Evolutionary conservation across 331 rosid genomes (phyloP).

Genomic region (Rosa hybrid): DNA sequence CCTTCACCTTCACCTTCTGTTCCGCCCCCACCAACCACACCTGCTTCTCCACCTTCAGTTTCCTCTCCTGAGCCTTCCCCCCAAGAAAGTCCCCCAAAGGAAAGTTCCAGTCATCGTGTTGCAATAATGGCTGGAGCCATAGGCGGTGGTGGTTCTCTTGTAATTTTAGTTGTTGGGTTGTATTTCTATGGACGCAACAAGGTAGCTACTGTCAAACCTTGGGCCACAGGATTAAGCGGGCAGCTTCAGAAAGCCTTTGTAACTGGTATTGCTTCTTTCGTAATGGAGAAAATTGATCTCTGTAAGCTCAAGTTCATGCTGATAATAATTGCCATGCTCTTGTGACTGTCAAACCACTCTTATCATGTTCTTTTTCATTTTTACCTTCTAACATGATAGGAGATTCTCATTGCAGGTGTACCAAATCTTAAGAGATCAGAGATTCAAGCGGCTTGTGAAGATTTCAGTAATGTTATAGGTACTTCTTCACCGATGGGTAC

Average conservation of each 20-base stretch:
- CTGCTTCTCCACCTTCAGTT: constrained; percentile 24
- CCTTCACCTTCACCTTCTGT: constrained; percentile 7
- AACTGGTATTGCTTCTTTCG: constrained; percentile 57
- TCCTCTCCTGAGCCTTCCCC: not conserved
- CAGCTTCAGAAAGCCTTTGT: constrained; percentile 95
- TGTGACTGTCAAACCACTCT: not conserved
- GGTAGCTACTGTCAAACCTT: constrained; percentile 80
- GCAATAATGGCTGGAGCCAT: constrained; percentile 44
- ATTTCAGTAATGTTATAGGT: constrained; percentile 90
- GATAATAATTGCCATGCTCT: constrained; percentile 8
- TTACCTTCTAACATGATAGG: constrained; percentile 8
- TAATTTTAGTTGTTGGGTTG: constrained; percentile 31
- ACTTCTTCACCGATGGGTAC: constrained; percentile 66
- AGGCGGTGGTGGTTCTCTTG: constrained; percentile 51
- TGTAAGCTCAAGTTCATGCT: not conserved
- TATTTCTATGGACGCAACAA: constrained; percentile 59
- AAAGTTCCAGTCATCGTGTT: constrained; percentile 1
- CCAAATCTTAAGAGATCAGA: constrained; percentile 88
- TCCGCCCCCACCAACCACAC: not conserved
- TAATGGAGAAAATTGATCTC: not conserved
- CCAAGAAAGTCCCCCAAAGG: not conserved
- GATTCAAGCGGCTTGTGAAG: constrained; percentile 89
- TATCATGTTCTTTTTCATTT: not conserved
- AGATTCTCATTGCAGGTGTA: constrained; percentile 57
- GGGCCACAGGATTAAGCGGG: constrained; percentile 94